A percentile compares a stretch with the other conserved stretches of the same genome.
These are phyloP conservation scores for Strobilomyces dryophilus DNA, from an alignment of 768 basidiomycete genomes.

Conservation along the genomic window DNA sequence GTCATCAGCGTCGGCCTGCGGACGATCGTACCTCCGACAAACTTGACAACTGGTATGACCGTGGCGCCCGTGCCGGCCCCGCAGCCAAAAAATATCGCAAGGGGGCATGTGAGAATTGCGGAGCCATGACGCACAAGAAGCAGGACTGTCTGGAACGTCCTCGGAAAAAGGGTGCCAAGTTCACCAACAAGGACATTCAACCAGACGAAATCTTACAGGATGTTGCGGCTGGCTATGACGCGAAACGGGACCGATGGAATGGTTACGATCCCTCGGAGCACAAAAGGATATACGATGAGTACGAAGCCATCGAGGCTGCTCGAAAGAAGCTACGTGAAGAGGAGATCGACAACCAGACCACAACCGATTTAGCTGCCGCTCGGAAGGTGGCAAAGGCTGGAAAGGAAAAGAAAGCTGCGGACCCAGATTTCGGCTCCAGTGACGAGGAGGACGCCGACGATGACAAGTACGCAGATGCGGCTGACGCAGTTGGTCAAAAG, in stretches of 20 bases:
- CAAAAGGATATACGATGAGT: constrained; percentile 86
- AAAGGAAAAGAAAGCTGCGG: constrained; percentile 62
- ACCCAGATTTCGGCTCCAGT: constrained; percentile 94
- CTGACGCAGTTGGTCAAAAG: constrained; percentile 97
- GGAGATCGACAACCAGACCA: constrained; percentile 96
- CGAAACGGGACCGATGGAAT: constrained; percentile 98
- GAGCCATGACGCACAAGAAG: constrained; percentile 89
- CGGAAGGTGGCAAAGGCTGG: constrained; percentile 94
- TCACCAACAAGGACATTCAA: constrained; percentile 82
- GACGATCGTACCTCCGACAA: constrained; percentile 58
- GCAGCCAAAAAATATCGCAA: constrained; percentile 96
- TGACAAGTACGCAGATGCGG: constrained; percentile 97
- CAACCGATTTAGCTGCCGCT: constrained; percentile 85
- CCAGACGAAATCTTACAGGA: constrained; percentile 90
- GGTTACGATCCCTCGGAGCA: constrained; percentile 92
- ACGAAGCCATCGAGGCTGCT: constrained; percentile 87
- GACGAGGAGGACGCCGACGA: constrained; percentile 96
- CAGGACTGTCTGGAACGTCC: constrained; percentile 95
- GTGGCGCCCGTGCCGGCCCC: constrained; percentile 79
- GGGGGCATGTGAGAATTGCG: constrained; percentile 99
- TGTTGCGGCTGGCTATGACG: constrained; percentile 74
- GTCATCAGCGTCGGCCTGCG: constrained; percentile 81
- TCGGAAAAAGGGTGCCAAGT: constrained; percentile 93
- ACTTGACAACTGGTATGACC: constrained; percentile 89
- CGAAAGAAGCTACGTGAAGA: constrained; percentile 90